Conservation (phyloP, 352 stramenopile genomes). For the Phytophthora foliorum region DNA sequence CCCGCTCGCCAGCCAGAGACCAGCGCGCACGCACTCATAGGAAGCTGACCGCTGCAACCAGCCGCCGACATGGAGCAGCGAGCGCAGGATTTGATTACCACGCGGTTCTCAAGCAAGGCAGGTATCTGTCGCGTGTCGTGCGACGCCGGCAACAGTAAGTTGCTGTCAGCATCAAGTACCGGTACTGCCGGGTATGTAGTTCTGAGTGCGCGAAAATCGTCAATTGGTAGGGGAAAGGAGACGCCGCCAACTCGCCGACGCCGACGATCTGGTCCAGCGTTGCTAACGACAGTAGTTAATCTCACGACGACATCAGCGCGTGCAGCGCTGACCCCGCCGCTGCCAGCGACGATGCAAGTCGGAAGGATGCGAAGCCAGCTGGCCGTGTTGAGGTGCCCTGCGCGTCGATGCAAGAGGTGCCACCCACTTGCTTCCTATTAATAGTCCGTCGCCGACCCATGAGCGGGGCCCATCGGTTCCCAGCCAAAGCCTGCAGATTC, state of each 20-base stretch:
- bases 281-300: slow-evolving; percentile 20
- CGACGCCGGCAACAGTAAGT: no score
- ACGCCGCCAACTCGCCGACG: neutral
- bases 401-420: neutral
- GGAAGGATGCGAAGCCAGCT: slow-evolving; percentile 2
- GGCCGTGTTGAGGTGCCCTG: slow-evolving; percentile 2
- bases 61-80: slow-evolving; percentile 10
- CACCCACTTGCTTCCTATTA: no score
- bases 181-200: no score
- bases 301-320: neutral
- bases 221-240: slow-evolving; percentile 8
- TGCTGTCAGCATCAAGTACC: no score
- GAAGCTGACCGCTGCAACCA: slow-evolving; percentile 5
- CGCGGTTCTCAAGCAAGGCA: slow-evolving; percentile 14
- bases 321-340: no score
- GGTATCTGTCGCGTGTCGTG: neutral
- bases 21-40: slow-evolving; percentile 17
- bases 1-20: slow-evolving; percentile 35
- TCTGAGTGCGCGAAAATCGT: slow-evolving; percentile 4
- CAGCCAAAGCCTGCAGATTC: no score
- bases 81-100: slow-evolving; percentile 11
- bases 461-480: neutral
- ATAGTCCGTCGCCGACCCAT: no score
- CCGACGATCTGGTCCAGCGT: slow-evolving; percentile 18
- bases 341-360: neutral